A percentile compares a stretch with the other conserved stretches of the same genome.
Conservation (phyloP, 2,329 filamentous ascomycete species). For the Epichloe sibirici region DNA sequence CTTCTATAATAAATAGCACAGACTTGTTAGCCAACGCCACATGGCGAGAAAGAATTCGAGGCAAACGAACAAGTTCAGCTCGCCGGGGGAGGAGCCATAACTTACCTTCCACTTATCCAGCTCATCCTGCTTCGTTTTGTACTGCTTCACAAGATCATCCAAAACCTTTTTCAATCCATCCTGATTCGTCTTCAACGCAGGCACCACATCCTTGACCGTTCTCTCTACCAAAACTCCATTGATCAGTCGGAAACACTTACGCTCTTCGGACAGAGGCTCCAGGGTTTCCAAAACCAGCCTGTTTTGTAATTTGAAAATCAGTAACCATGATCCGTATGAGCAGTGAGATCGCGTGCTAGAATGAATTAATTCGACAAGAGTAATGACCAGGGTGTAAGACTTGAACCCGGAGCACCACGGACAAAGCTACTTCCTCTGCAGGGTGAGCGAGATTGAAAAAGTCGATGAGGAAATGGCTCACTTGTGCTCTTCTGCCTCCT, state of each 20-base stretch:
- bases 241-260: constrained; percentile 98
- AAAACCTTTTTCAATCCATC: constrained; percentile 90
- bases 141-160: constrained; percentile 90
- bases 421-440: neutral
- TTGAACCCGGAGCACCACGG: neutral
- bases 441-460: neutral
- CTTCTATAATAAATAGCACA: constrained; percentile 41
- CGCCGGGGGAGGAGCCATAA: neutral
- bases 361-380: neutral
- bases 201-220: constrained; percentile 85
- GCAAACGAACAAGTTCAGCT: neutral
- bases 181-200: constrained; percentile 82
- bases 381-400: neutral
- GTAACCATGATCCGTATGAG: constrained; percentile 11
- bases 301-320: constrained; percentile 1
- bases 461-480: constrained; percentile 24
- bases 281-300: constrained; percentile 93
- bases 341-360: constrained; percentile 22
- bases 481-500: constrained; percentile 98
- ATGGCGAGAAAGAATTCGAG: neutral
- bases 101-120: constrained; percentile 97
- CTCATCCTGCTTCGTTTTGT: constrained; percentile 87
- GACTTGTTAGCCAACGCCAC: neutral
- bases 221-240: constrained; percentile 93
- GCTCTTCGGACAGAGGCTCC: constrained; percentile 65